Base-by-base conservation (phyloP, 257 asterid species). In the Cruciata laevipes region DNA sequence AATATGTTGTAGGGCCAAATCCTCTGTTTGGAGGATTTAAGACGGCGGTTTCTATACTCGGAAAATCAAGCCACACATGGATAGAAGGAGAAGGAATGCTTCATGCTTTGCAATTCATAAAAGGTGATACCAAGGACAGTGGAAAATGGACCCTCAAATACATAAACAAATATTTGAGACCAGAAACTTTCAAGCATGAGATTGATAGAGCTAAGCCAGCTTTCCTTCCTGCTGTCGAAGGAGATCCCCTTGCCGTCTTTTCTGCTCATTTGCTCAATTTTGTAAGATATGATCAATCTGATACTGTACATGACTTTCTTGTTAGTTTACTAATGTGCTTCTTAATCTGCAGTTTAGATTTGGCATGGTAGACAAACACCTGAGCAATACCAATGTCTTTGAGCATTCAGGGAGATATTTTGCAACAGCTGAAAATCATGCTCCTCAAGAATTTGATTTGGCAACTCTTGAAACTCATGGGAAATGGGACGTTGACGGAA, bases 361-460 rank as follows among this genome's bases (percentile, higher is more conserved):
- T 73, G 95, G 96, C 8, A 27, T 33, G 7, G 81, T 49, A 18
- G 73, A 87, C 76, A 85, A 87, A 57, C 63, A 63, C 42, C 49
- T 81, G 53, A 84, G 95, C 82, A 87, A 85, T 77, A 87, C 95
- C 5, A 87, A 62, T 66, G 74, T 85, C 23, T 73, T 85, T 71
- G 93, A 89, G 83, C 90, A 87, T 58, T 64, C 81, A 9, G 91
- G 91, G 58, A 89, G 79, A 71, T 61, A 63, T 25, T 89, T 80
- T 73, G 85, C 96, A 1, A 63, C 66, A 57, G 67, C 95, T 1
- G 95, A 89, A 77, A 83, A 75, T 67, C 87, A 85, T 71, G 63
- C 75, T n/a, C 92, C 95, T 57, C 92, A 82, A 69, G 89, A 87
- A 67, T 76, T 87, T 5, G 90, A 85, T 63, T 44, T 85, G 42